phyloP scores from a whole-genome alignment of 306 rosid species.

The Vigna unguiculata region DNA sequence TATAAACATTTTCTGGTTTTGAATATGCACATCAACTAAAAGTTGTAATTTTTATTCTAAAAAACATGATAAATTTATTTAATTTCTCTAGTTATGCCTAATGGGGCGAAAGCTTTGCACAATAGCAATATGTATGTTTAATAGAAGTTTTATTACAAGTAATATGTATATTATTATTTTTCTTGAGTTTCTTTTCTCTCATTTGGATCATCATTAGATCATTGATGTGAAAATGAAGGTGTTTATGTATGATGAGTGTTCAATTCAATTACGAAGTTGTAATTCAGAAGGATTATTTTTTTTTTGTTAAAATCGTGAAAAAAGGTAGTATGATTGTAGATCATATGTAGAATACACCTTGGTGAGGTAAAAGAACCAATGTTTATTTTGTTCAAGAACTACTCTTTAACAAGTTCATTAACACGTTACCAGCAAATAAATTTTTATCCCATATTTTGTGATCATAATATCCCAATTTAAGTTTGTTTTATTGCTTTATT shows the following conservation, averaged over 20 bases:
- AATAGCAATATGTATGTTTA: slow-evolving; percentile 51
- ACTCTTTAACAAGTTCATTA: too few relatives aligned
- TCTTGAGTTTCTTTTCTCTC: slow-evolving; percentile 1
- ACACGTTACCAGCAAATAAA: too few relatives aligned
- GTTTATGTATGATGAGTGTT: not conserved
- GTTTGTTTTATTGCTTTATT: too few relatives aligned
- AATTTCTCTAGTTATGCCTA: slow-evolving; percentile 41
- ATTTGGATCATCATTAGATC: slow-evolving; percentile 19
- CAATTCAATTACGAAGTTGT: not conserved
- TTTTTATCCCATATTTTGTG: too few relatives aligned
- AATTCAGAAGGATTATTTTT: not conserved
- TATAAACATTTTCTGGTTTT: slow-evolving; percentile 47
- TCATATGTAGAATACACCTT: too few relatives aligned
- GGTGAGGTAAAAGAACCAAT: too few relatives aligned
- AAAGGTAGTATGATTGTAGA: too few relatives aligned
- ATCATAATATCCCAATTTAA: too few relatives aligned
- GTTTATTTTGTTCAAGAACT: too few relatives aligned
- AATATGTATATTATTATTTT: slow-evolving; percentile 31
- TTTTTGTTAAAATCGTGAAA: too few relatives aligned
- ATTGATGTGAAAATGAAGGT: not conserved
- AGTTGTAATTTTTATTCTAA: slow-evolving; percentile 45
- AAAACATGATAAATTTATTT: slow-evolving; percentile 43
- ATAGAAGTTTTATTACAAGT: slow-evolving; percentile 40
- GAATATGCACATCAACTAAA: slow-evolving; percentile 48
- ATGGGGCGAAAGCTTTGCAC: slow-evolving; percentile 52